Percentiles rank a stretch among this genome's conserved stretches.
Conservation (phyloP, 2,329 filamentous ascomycete genomes). For the Fusarium compactum region DNA sequence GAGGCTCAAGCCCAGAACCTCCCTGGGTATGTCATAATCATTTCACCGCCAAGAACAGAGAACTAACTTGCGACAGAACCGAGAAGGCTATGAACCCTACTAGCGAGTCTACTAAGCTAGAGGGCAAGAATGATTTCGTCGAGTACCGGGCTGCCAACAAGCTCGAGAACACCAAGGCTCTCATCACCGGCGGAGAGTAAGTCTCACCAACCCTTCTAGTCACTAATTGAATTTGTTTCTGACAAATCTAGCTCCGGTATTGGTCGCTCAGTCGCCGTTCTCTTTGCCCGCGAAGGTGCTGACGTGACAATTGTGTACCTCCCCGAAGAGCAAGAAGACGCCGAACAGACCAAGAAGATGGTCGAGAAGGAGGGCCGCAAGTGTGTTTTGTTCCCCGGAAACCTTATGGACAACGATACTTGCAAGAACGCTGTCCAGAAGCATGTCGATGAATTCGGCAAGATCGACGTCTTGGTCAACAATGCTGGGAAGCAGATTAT, state of each 20-base stretch:
- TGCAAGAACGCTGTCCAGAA: conserved; percentile 65
- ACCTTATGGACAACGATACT: conserved; percentile 62
- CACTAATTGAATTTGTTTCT: neutral
- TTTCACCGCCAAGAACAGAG: accelerated
- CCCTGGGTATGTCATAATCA: conserved; percentile 50
- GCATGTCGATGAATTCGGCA: conserved; percentile 63
- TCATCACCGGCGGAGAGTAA: conserved; percentile 69
- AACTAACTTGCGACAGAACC: conserved; percentile 31
- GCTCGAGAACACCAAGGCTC: conserved; percentile 61
- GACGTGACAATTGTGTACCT: conserved; percentile 68
- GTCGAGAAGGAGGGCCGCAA: conserved; percentile 63
- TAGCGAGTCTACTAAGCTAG: conserved; percentile 56
- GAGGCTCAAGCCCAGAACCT: conserved; percentile 53
- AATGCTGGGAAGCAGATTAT: conserved; percentile 69
- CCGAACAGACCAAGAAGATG: conserved; percentile 63
- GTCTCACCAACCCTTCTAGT: conserved; percentile 30
- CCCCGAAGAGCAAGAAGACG: conserved; percentile 67
- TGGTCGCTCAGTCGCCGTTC: conserved; percentile 64
- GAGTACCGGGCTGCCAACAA: conserved; percentile 61
- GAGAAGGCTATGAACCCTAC: conserved; percentile 56
- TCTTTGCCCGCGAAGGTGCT: conserved; percentile 69
- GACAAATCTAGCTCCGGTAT: conserved; percentile 60
- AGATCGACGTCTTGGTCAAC: conserved; percentile 66
- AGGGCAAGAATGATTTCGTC: conserved; percentile 53
- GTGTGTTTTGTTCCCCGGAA: conserved; percentile 61